Evolutionary conservation across 2,329 filamentous ascomycete genomes (phyloP).

Genomic region (Monosporascus sp.): DNA sequence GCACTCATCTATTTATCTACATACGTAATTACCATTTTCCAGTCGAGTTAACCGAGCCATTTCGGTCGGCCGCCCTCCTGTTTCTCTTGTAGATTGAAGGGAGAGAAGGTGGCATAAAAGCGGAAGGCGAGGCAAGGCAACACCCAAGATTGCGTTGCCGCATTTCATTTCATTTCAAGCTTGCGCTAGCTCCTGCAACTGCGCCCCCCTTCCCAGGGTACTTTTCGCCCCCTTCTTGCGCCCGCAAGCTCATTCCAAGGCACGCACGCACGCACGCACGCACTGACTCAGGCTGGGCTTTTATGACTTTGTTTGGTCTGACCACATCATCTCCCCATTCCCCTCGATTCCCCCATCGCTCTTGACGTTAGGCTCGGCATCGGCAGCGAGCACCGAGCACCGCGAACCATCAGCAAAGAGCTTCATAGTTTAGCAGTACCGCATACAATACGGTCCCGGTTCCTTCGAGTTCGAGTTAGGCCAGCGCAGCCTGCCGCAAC

Average conservation of each 20-base stretch:
- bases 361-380: too few species aligned
- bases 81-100: background rate
- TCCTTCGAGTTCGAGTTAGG: background rate
- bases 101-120: background rate
- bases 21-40: background rate
- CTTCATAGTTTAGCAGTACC: too few species aligned
- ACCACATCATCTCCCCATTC: too few species aligned
- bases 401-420: too few species aligned
- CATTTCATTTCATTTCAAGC: background rate
- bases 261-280: too few species aligned
- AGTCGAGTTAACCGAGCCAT: background rate
- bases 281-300: too few species aligned
- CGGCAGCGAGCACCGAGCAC: too few species aligned
- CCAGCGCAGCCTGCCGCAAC: background rate
- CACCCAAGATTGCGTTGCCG: background rate
- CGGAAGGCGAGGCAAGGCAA: background rate
- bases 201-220: background rate
- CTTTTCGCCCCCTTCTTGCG: too few species aligned
- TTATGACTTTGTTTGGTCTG: too few species aligned
- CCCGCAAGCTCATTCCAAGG: too few species aligned
- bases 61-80: background rate
- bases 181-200: background rate
- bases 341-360: too few species aligned
- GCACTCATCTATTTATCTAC: background rate
- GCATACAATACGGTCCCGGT: background rate